These are phyloP conservation scores for Sisymbrium irio DNA, from an alignment of 345 rosid species.

Conservation along the genomic window DNA sequence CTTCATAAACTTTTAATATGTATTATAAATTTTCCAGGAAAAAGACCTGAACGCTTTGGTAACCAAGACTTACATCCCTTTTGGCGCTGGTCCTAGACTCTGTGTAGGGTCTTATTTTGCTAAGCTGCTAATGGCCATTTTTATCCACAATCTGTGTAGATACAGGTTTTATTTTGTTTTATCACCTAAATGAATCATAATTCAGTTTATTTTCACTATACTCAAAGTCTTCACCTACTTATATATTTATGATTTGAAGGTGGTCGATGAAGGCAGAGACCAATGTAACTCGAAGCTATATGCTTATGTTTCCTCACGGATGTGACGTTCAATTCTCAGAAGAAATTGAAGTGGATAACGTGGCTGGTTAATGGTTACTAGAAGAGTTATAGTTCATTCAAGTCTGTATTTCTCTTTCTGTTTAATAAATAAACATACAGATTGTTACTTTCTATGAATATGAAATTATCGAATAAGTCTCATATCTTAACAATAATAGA, in stretches of 20 bases:
- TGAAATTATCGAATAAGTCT: neutral
- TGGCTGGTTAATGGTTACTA: neutral
- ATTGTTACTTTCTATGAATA: neutral
- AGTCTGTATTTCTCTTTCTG: neutral
- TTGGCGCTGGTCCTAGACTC: constrained; percentile 25
- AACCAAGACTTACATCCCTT: constrained; percentile 4
- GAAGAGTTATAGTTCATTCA: neutral
- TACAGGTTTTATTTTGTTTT: neutral
- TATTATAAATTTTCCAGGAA: neutral
- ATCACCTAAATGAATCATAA: neutral
- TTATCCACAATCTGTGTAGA: constrained; percentile 20
- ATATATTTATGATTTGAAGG: neutral
- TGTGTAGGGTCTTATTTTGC: constrained; percentile 22
- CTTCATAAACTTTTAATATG: neutral
- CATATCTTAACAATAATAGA: no score
- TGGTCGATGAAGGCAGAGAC: constrained; percentile 19
- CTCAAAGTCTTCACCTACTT: neutral
- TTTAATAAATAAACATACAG: neutral
- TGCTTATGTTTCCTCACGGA: constrained; percentile 8
- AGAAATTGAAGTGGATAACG: neutral
- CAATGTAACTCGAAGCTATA: neutral
- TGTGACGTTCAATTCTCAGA: neutral
- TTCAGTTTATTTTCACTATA: neutral
- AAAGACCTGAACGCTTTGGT: neutral
- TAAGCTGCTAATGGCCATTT: neutral